phyloP scores from a whole-genome alignment of 2,329 filamentous ascomycete genomes.

The Epichloe brachyelytri region DNA sequence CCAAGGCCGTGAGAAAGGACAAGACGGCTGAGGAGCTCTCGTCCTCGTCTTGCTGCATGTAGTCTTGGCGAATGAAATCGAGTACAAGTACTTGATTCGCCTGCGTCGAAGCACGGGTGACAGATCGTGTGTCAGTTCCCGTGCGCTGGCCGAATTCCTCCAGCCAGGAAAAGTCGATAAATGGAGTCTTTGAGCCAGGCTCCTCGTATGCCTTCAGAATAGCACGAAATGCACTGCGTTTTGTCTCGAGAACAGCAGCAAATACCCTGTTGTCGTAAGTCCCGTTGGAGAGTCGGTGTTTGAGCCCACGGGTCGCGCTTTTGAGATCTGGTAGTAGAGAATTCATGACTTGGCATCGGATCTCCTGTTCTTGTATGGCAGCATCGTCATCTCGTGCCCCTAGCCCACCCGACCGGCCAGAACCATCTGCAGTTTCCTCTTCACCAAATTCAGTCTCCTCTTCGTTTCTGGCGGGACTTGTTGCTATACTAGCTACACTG shows the following conservation, averaged over 20 bases:
- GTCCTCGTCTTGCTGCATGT: slow-evolving; percentile 5
- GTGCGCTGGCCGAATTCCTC: background rate
- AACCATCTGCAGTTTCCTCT: background rate
- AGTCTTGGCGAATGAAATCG: slow-evolving; percentile 13
- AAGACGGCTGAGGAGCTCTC: slow-evolving; percentile 8
- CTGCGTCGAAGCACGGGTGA: slow-evolving; percentile 12
- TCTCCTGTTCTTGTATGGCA: background rate
- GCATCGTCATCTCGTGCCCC: background rate
- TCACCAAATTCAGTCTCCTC: background rate
- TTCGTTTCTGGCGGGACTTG: background rate
- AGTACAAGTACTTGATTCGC: slow-evolving; percentile 25
- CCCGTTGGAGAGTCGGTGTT: slow-evolving; percentile 1
- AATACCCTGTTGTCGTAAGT: background rate
- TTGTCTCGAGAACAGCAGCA: background rate
- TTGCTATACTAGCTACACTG: slow-evolving; percentile 3
- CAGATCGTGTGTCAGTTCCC: background rate
- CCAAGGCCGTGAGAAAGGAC: slow-evolving; percentile 19
- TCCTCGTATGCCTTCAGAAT: background rate
- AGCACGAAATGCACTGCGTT: background rate
- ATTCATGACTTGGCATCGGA: background rate
- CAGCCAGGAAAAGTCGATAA: slow-evolving; percentile 17
- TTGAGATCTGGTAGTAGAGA: slow-evolving; percentile 1
- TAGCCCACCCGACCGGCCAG: background rate
- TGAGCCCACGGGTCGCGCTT: slow-evolving; percentile 3
- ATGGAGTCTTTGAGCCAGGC: slow-evolving; percentile 3